Evolutionary conservation across 441 rosid genomes (phyloP), one percentile per base, ranked within the genome.

Genomic region (Populus hybrid): DNA sequence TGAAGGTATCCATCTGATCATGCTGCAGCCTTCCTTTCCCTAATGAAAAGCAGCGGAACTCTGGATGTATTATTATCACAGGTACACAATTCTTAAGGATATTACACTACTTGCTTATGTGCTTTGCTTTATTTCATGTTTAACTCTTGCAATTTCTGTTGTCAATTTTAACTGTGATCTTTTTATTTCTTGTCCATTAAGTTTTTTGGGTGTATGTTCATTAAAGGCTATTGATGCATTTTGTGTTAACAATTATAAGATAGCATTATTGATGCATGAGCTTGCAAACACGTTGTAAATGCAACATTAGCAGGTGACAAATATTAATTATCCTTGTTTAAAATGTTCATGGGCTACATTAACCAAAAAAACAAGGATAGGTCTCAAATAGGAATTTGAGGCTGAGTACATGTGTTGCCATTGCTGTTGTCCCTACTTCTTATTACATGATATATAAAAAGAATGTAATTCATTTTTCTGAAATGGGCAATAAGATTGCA

Each of bases 21-120:
- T 64, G 82, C 78, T 70, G 76, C 81, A 69, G 77, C 71, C 5
- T 82, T 90, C 23, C 82, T 82, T 68, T 86, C 91, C 68, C 76
- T 90, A 72, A 73, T 88, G 89, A 86, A 85, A 33, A 3, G 53
- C 6, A 69, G 87, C 73, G 85, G 89, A 68, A 79, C 85, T 56
- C 91, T 90, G 64, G 90, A 90, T 77, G 70, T 75, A 21, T 82
- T 88, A 69, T 73, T 89, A 64, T 75, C 86, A 28, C 84, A 88
- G 90, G 93, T 89, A 68, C 29, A 31, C 31, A 8, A n/a, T 12
- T 14, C 53, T 45, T 12, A 45, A 45, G 53, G 18, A 45, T 45
- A 6, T 45, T 45, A 12, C 53, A 45, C 53, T 12, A 12, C 6
- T 45, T 45, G 18, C 6, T 40, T 14, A 42, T 42, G 18, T 4